Evolutionary conservation across 805 yeast genomes (phyloP).

Genomic region (Lipomyces anomalus): DNA sequence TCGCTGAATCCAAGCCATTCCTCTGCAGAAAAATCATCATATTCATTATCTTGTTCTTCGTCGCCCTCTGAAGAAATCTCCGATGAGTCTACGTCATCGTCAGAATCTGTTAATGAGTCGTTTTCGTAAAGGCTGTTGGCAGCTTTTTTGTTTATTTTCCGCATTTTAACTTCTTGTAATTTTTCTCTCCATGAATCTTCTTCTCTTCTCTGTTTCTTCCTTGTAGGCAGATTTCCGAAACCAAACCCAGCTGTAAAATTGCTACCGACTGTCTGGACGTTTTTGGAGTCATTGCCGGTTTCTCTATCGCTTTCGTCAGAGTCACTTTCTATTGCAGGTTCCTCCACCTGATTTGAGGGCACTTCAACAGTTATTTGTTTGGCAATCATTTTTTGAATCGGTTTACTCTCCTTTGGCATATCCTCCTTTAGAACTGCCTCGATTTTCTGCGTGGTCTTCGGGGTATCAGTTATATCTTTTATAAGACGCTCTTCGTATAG

Average conservation of each 20-base stretch:
- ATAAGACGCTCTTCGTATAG: slow-evolving; percentile 65
- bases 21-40: slow-evolving; percentile 19
- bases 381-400: slow-evolving; percentile 10
- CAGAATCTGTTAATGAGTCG: slow-evolving; percentile 23
- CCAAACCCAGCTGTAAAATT: slow-evolving; percentile 47
- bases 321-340: neutral
- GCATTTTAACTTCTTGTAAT: slow-evolving; percentile 44
- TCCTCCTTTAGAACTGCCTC: neutral
- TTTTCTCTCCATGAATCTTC: slow-evolving; percentile 71
- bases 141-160: slow-evolving; percentile 44
- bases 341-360: neutral
- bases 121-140: slow-evolving; percentile 34
- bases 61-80: slow-evolving; percentile 28
- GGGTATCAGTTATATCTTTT: slow-evolving; percentile 16
- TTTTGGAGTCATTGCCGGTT: slow-evolving; percentile 3
- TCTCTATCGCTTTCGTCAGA: neutral
- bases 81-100: slow-evolving; percentile 30
- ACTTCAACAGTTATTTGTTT: slow-evolving; percentile 19
- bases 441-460: neutral
- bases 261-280: slow-evolving; percentile 1
- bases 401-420: neutral
- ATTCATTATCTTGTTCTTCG: slow-evolving; percentile 34
- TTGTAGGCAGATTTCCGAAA: slow-evolving; percentile 25
- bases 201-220: slow-evolving; percentile 41
- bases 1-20: slow-evolving; percentile 30